A percentile compares a stretch with the other conserved stretches of the same genome.
phyloP scores from a whole-genome alignment of 2,329 filamentous ascomycete species.

The Cytospora schulzeri region DNA sequence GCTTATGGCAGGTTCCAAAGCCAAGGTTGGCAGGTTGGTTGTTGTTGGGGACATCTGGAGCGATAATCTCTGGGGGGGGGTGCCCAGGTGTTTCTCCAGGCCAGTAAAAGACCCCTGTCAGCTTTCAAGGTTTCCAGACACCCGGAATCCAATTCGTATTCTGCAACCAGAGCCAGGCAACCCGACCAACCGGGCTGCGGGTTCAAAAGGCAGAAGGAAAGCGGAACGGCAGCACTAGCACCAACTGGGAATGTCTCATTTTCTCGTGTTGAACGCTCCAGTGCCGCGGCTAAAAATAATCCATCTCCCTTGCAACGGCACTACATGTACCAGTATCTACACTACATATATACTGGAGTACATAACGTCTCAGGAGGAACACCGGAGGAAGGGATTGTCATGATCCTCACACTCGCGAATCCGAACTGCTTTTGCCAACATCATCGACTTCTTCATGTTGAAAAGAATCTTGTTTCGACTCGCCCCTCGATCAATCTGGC shows the following conservation, averaged over 20 bases:
- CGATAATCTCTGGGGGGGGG: background rate
- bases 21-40: background rate
- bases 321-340: background rate
- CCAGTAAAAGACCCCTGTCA: background rate
- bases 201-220: background rate
- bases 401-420: background rate
- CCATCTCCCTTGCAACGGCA: background rate
- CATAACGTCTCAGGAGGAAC: background rate
- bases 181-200: no score
- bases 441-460: no score
- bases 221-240: conserved; percentile 2
- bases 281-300: conserved; percentile 29
- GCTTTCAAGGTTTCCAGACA: background rate
- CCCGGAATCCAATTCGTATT: conserved; percentile 13
- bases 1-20: background rate
- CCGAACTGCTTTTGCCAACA: background rate
- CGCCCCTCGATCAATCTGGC: no score
- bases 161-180: no score
- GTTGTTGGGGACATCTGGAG: background rate
- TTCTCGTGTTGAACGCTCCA: conserved; percentile 27
- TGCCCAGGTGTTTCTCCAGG: background rate
- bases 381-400: background rate
- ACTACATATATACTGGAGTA: background rate
- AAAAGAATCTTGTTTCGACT: no score
- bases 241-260: conserved; percentile 21